Conservation (phyloP, 2,329 filamentous ascomycete genomes). For the Mycosphaerelloides madeirae region DNA sequence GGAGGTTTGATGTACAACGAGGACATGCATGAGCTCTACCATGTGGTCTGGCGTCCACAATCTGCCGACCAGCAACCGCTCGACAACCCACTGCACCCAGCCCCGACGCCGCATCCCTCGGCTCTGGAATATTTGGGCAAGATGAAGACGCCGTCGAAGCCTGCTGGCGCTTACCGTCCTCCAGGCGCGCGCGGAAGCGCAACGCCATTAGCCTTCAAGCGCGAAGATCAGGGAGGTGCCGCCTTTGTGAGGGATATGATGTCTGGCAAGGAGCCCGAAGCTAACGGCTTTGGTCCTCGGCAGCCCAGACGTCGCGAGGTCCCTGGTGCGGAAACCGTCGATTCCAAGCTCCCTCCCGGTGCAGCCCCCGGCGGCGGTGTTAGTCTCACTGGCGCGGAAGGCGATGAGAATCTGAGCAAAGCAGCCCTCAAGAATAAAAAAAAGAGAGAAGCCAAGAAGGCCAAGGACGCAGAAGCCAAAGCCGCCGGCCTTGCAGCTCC, state of each 20-base stretch:
- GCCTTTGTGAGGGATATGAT: constrained; percentile 80
- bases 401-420: constrained; percentile 74
- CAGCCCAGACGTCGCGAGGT: constrained; percentile 69
- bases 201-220: constrained; percentile 92
- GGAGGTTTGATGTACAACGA: constrained; percentile 90
- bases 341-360: constrained; percentile 58
- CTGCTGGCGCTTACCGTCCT: constrained; percentile 92
- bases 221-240: constrained; percentile 91
- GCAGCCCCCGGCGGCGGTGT: constrained; percentile 64
- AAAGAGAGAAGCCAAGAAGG: constrained; percentile 91
- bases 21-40: constrained; percentile 91
- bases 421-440: constrained; percentile 95
- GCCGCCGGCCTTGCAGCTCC: constrained; percentile 41
- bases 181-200: constrained; percentile 84
- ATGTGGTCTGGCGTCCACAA: constrained; percentile 78
- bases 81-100: constrained; percentile 66
- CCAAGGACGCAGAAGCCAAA: constrained; percentile 69
- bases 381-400: constrained; percentile 55
- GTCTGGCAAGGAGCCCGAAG: constrained; percentile 39
- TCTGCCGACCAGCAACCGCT: constrained; percentile 55
- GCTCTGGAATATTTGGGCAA: constrained; percentile 76
- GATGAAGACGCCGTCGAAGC: constrained; percentile 91
- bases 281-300: constrained; percentile 69
- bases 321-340: constrained; percentile 74
- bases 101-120: constrained; percentile 76